phyloP scores from a whole-genome alignment of 768 basidiomycete genomes.

The Vararia minispora region DNA sequence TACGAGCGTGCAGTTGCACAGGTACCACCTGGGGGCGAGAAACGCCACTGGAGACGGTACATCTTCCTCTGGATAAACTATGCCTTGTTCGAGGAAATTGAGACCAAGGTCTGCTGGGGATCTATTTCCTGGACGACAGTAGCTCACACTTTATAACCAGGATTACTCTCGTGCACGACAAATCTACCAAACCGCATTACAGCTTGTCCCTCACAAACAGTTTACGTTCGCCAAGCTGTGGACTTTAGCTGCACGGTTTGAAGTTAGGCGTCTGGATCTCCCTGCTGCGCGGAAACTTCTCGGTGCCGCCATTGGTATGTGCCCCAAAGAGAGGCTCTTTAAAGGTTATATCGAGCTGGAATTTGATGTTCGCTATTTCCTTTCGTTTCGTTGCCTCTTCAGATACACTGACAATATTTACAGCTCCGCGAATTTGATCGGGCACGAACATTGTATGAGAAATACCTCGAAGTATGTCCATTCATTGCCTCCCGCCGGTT shows the following conservation, averaged over 20 bases:
- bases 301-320: conserved; percentile 89
- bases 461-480: conserved; percentile 73
- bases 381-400: not conserved
- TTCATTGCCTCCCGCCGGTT: not conserved
- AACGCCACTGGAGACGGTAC: conserved; percentile 84
- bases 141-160: conserved; percentile 24
- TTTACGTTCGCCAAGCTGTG: conserved; percentile 98
- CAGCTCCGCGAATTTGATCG: conserved; percentile 93
- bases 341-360: conserved; percentile 94
- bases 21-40: conserved; percentile 89
- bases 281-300: conserved; percentile 80
- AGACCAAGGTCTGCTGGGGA: conserved; percentile 60
- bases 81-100: conserved; percentile 93
- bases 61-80: conserved; percentile 94
- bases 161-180: conserved; percentile 81
- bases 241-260: conserved; percentile 88
- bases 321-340: conserved; percentile 91
- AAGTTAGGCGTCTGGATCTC: conserved; percentile 75
- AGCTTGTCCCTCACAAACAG: conserved; percentile 87
- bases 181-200: conserved; percentile 83
- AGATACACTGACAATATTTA: conserved; percentile 7
- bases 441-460: conserved; percentile 84
- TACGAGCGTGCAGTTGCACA: conserved; percentile 95
- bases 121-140: not conserved
- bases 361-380: conserved; percentile 47